Percentiles rank a stretch among this genome's conserved stretches.
Conservation (phyloP, 2,329 filamentous ascomycete genomes). For the Cladosporium sp. region DNA sequence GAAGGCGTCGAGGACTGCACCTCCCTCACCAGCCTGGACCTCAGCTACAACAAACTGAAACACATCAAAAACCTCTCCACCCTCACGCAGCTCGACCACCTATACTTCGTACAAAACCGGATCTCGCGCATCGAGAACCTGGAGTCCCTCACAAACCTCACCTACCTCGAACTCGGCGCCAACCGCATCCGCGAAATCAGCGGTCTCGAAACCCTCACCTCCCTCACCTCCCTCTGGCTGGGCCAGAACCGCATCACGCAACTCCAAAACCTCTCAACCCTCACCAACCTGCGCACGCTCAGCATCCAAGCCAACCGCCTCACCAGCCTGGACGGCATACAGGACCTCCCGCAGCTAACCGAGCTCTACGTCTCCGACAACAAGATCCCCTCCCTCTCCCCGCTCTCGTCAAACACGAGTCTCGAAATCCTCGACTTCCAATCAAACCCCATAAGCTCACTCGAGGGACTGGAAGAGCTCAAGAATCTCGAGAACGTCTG, state of each 20-base stretch:
- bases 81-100: slow-evolving; percentile 70
- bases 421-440: slow-evolving; percentile 83
- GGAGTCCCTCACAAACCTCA: slow-evolving; percentile 67
- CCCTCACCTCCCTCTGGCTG: slow-evolving; percentile 85
- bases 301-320: slow-evolving; percentile 96
- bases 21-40: slow-evolving; percentile 73
- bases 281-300: slow-evolving; percentile 78
- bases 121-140: slow-evolving; percentile 84
- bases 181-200: slow-evolving; percentile 88
- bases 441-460: slow-evolving; percentile 74
- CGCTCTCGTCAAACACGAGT: slow-evolving; percentile 52
- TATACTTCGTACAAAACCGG: slow-evolving; percentile 95
- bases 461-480: slow-evolving; percentile 67
- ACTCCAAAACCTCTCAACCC: slow-evolving; percentile 66
- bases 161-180: slow-evolving; percentile 84
- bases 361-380: slow-evolving; percentile 98
- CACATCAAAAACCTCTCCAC: slow-evolving; percentile 88
- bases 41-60: slow-evolving; percentile 99
- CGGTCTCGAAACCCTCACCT: slow-evolving; percentile 70
- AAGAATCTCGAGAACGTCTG: slow-evolving; percentile 81
- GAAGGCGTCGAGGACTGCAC: slow-evolving; percentile 74
- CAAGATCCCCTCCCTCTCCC: slow-evolving; percentile 70
- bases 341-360: slow-evolving; percentile 70
- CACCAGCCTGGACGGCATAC: slow-evolving; percentile 69
- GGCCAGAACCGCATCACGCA: slow-evolving; percentile 96